Evolutionary conservation across 352 stramenopile species (phyloP).

Genomic region (Blastocystis sp.): DNA sequence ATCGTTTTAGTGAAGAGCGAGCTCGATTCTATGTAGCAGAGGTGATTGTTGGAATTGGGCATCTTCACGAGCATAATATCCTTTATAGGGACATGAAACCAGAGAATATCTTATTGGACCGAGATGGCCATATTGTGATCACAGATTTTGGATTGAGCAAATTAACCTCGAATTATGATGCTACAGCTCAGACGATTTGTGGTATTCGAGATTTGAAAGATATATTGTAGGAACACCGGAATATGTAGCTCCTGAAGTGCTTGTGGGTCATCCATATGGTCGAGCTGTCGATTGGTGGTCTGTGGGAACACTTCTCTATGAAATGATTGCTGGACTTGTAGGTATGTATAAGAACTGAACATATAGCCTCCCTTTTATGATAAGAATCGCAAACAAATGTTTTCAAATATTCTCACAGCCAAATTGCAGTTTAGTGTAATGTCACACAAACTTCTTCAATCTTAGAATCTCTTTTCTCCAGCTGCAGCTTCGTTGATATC

Average conservation of each 20-base stretch:
- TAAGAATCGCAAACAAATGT: conserved; percentile 86
- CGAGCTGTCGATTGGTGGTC: conserved; percentile 80
- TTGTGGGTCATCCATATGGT: conserved; percentile 68
- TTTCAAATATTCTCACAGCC: conserved; percentile 78
- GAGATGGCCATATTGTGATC: conserved; percentile 81
- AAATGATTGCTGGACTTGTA: conserved; percentile 81
- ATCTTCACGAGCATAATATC: conserved; percentile 82
- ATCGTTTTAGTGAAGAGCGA: conserved; percentile 85
- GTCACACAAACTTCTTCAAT: background rate
- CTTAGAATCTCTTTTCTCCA: conserved; percentile 41
- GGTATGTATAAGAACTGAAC: conserved; percentile 63
- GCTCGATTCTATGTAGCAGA: conserved; percentile 84
- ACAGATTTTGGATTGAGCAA: conserved; percentile 85
- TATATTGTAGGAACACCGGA: conserved; percentile 80
- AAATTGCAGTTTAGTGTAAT: conserved; percentile 41
- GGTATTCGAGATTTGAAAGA: conserved; percentile 69
- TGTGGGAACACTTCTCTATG: conserved; percentile 81
- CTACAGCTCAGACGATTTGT: conserved; percentile 72
- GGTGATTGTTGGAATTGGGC: conserved; percentile 83
- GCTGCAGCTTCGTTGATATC: conserved; percentile 28
- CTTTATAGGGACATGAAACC: conserved; percentile 91
- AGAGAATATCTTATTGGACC: conserved; percentile 85
- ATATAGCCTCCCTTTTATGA: conserved; percentile 83
- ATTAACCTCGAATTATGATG: conserved; percentile 78
- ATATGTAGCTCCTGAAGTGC: conserved; percentile 83